phyloP scores from a whole-genome alignment of 305 asterid genomes.

The Solanum chacoense region DNA sequence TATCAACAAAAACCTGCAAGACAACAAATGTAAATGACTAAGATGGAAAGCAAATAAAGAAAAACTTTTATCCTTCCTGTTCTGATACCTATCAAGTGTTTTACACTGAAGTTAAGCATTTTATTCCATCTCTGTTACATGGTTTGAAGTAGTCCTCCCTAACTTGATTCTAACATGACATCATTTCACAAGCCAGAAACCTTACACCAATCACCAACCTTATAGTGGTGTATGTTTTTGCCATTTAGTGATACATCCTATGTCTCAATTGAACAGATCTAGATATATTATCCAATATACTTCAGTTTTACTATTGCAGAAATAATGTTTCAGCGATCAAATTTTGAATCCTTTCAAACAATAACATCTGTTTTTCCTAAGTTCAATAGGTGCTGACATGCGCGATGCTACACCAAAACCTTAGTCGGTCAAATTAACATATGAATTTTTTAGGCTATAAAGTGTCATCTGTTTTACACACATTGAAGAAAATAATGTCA shows the following conservation, averaged over 20 bases:
- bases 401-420: neutral
- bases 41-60: neutral
- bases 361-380: neutral
- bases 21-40: neutral
- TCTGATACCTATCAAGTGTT: neutral
- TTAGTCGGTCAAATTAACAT: neutral
- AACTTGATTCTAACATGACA: neutral
- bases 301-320: neutral
- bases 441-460: neutral
- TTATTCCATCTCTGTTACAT: neutral
- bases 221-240: neutral
- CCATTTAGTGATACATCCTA: neutral
- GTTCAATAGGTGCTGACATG: neutral
- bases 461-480: neutral
- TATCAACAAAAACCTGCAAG: slow-evolving; percentile 41
- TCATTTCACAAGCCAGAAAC: neutral
- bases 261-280: neutral
- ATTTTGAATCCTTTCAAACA: neutral
- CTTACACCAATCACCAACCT: neutral
- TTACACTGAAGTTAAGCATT: neutral
- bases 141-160: neutral
- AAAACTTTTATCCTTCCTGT: neutral
- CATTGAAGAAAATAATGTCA: neutral
- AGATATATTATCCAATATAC: neutral
- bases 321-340: neutral